A percentile compares a stretch with the other conserved stretches of the same genome.
Conservation (phyloP, 805 yeast genomes). For the Lachancea waltii region DNA sequence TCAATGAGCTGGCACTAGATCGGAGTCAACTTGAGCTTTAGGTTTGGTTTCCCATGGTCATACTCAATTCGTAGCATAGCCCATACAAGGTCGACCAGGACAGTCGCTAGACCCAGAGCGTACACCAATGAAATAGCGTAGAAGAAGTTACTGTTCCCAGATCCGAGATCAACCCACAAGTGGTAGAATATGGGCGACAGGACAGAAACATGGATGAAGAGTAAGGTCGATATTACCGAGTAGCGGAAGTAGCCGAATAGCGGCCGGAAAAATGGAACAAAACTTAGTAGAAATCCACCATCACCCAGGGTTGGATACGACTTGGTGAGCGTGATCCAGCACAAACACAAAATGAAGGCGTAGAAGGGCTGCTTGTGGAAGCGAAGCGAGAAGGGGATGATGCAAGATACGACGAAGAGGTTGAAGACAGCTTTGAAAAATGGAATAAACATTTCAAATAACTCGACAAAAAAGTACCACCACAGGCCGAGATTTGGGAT, state of each 20-base stretch:
- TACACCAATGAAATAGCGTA: constrained; percentile 87
- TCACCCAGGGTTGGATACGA: constrained; percentile 86
- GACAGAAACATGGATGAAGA: constrained; percentile 51
- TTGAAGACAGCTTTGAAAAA: constrained; percentile 84
- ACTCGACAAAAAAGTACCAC: constrained; percentile 98
- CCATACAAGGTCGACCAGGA: constrained; percentile 77
- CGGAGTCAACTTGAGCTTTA: constrained; percentile 44
- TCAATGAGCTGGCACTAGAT: constrained; percentile 23
- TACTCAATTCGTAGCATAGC: constrained; percentile 66
- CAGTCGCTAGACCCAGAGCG: constrained; percentile 59
- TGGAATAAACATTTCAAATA: constrained; percentile 81
- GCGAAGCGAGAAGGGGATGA: constrained; percentile 68
- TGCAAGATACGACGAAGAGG: constrained; percentile 57
- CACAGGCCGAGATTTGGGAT: constrained; percentile 91
- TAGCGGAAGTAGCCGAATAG: constrained; percentile 42
- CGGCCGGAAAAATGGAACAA: constrained; percentile 44
- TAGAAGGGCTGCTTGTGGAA: constrained; percentile 54
- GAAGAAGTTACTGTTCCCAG: constrained; percentile 94
- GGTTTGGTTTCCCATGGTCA: constrained; percentile 37
- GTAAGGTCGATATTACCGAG: constrained; percentile 43
- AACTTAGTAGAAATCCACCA: constrained; percentile 47
- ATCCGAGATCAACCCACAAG: constrained; percentile 89
- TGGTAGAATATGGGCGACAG: constrained; percentile 87
- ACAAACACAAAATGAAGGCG: constrained; percentile 43
- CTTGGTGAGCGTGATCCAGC: constrained; percentile 58